These are phyloP conservation scores for Oryza punctata DNA, from an alignment of 176 grass and related monocot species.

Conservation along the genomic window DNA sequence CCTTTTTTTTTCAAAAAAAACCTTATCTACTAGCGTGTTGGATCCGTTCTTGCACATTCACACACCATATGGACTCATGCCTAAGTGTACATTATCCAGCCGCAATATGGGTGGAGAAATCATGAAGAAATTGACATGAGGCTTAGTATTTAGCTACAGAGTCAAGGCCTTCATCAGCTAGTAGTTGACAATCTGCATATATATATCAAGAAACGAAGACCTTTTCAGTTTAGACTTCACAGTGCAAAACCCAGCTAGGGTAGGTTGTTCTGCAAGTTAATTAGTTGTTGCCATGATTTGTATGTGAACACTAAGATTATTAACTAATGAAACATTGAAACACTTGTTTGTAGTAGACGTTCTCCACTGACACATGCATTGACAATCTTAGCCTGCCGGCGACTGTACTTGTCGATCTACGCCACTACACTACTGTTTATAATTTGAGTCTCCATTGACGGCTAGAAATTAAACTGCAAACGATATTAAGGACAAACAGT, in stretches of 20 bases:
- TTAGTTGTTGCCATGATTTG: background rate
- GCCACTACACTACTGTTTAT: background rate
- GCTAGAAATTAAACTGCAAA: background rate
- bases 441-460: background rate
- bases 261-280: conserved; percentile 18
- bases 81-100: conserved; percentile 33
- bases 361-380: conserved; percentile 9
- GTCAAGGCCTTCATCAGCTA: conserved; percentile 32
- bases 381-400: background rate
- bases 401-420: background rate
- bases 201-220: background rate
- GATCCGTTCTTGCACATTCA: background rate
- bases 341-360: background rate
- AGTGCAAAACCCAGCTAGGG: background rate
- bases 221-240: conserved; percentile 19
- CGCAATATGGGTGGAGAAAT: background rate
- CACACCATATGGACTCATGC: background rate
- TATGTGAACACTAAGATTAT: conserved; percentile 21
- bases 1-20: no score
- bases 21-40: no score
- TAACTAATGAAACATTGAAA: conserved; percentile 9
- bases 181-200: conserved; percentile 30
- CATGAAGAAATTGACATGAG: background rate
- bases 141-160: background rate
- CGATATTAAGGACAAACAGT: background rate